Conservation (phyloP, 176 grass and related monocot genomes). For the Carex parvula region DNA sequence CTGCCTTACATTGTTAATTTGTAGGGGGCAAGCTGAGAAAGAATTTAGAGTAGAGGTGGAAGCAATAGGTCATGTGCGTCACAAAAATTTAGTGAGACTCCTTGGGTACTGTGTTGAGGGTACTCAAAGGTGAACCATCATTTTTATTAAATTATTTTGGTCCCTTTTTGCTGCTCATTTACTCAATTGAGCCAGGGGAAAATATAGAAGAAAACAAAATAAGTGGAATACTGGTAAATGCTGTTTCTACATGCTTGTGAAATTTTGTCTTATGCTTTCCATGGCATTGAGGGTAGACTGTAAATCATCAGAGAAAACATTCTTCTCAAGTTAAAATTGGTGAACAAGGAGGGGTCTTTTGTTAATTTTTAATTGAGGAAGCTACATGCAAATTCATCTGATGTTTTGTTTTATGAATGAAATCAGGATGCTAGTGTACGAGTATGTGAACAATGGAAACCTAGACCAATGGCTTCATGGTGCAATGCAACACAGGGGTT, state of each 20-base stretch:
- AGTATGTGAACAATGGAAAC: constrained; percentile 95
- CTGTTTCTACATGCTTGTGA: neutral
- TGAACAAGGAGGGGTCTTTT: neutral
- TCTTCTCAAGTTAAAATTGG: neutral
- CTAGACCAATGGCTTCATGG: constrained; percentile 96
- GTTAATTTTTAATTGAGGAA: constrained; percentile 12
- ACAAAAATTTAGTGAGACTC: constrained; percentile 94
- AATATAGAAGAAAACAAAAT: neutral
- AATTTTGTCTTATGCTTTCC: constrained; percentile 11
- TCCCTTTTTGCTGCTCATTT: neutral
- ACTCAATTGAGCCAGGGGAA: neutral
- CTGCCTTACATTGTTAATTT: constrained; percentile 13
- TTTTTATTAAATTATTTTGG: neutral
- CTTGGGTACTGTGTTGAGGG: constrained; percentile 93
- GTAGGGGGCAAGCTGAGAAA: constrained; percentile 86
- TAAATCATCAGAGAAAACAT: neutral
- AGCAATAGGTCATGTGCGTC: constrained; percentile 91
- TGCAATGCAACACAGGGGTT: constrained; percentile 70
- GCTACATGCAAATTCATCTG: constrained; percentile 2
- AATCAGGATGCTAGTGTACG: constrained; percentile 93
- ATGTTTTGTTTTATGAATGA: constrained; percentile 36
- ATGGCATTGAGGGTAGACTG: neutral
- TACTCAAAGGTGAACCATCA: constrained; percentile 65
- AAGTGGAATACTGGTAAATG: neutral
- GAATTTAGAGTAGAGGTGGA: constrained; percentile 99